Evolutionary conservation across 805 yeast species (phyloP).

Genomic region (Barnettozyma salicaria): DNA sequence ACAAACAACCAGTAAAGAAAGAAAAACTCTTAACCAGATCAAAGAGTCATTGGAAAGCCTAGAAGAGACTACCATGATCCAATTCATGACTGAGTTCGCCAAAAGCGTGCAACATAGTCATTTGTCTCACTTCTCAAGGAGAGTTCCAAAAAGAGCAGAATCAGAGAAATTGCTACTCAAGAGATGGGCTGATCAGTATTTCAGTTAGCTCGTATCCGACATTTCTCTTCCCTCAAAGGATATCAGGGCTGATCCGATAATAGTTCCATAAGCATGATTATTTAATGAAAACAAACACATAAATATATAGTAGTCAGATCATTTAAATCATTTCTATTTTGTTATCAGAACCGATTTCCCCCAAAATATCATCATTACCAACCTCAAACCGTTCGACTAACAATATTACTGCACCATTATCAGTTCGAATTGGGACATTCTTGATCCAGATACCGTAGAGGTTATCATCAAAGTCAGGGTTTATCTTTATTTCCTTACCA

Average conservation of each 20-base stretch:
- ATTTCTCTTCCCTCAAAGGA: neutral
- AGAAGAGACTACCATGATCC: constrained; percentile 12
- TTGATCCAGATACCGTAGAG: constrained; percentile 38
- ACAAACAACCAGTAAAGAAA: constrained; percentile 13
- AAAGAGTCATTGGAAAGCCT: constrained; percentile 13
- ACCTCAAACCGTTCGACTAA: constrained; percentile 45
- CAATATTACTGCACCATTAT: constrained; percentile 31
- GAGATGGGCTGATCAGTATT: constrained; percentile 42
- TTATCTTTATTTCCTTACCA: constrained; percentile 40
- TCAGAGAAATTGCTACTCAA: constrained; percentile 40
- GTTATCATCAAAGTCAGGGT: constrained; percentile 34
- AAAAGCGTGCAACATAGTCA: constrained; percentile 3
- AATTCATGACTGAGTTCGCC: constrained; percentile 9
- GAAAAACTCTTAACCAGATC: constrained; percentile 16
- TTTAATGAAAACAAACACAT: neutral
- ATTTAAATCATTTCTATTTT: constrained; percentile 10
- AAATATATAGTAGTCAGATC: neutral
- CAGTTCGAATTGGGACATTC: constrained; percentile 10
- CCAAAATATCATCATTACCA: constrained; percentile 36
- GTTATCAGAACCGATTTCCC: constrained; percentile 34
- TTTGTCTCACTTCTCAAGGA: too few species aligned
- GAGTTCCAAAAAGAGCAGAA: constrained; percentile 21
- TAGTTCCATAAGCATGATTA: too few species aligned
- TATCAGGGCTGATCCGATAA: neutral
- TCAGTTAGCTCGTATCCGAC: constrained; percentile 6